phyloP scores from a whole-genome alignment of 306 rosid species.

The Gleditsia sinensis region DNA sequence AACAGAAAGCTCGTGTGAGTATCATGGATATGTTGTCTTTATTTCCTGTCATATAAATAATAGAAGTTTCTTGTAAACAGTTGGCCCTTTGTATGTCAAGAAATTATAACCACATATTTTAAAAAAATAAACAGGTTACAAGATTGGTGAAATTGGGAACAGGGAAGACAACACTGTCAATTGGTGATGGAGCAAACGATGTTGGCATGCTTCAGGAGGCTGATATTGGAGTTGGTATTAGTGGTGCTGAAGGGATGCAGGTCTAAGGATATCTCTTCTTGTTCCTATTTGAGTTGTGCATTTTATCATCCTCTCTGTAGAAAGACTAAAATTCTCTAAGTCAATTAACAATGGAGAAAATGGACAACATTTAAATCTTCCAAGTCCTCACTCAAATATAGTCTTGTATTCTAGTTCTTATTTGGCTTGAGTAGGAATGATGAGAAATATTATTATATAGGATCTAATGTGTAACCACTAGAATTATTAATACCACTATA shows the following conservation, averaged over 20 bases:
- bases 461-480: background rate
- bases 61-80: background rate
- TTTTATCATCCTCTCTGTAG: background rate
- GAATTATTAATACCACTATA: background rate
- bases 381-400: background rate
- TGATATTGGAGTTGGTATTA: slow-evolving; percentile 93
- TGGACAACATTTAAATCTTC: background rate
- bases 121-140: slow-evolving; percentile 62
- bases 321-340: background rate
- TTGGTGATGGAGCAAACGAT: slow-evolving; percentile 97
- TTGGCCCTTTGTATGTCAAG: background rate
- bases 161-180: slow-evolving; percentile 66
- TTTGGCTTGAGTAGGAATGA: background rate
- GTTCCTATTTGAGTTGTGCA: background rate
- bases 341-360: background rate
- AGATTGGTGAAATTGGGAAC: slow-evolving; percentile 73
- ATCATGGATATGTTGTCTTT: slow-evolving; percentile 13
- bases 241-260: slow-evolving; percentile 97
- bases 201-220: slow-evolving; percentile 98
- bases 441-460: background rate
- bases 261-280: slow-evolving; percentile 41
- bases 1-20: slow-evolving; percentile 89
- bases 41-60: slow-evolving; percentile 3
- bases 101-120: slow-evolving; percentile 28
- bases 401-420: background rate